Evolutionary conservation across 1,284 basidiomycete genomes (phyloP).

Genomic region (Puccinia polysora): DNA sequence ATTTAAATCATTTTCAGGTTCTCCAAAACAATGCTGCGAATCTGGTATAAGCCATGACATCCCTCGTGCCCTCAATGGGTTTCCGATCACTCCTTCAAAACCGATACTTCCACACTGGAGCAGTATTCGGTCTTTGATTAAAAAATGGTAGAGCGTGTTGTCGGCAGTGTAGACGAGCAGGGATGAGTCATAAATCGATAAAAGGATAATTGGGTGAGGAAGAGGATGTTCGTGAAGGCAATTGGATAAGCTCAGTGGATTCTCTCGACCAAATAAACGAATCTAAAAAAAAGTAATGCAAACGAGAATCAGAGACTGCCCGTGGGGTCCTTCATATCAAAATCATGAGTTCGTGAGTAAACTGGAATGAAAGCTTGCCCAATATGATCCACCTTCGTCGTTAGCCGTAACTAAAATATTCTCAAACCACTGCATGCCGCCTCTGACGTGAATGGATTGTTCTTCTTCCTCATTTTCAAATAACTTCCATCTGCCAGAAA

Average conservation of each 20-base stretch:
- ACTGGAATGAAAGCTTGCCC: background rate
- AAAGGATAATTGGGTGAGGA: conserved; percentile 69
- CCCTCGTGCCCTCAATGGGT: conserved; percentile 77
- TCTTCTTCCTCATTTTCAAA: conserved; percentile 83
- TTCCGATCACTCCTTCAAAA: conserved; percentile 82
- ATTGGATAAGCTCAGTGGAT: conserved; percentile 78
- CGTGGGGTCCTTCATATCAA: too few relatives aligned
- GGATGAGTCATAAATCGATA: conserved; percentile 90
- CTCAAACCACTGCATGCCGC: conserved; percentile 93
- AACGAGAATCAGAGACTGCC: background rate
- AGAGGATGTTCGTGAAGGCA: conserved; percentile 78
- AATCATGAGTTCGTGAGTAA: background rate
- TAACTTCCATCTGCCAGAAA: conserved; percentile 90
- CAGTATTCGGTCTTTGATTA: conserved; percentile 58
- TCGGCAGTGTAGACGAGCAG: conserved; percentile 95
- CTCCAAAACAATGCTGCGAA: conserved; percentile 87
- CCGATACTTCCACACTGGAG: conserved; percentile 83
- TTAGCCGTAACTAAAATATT: conserved; percentile 89
- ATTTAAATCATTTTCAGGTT: conserved; percentile 86
- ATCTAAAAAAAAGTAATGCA: conserved; percentile 59
- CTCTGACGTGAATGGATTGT: conserved; percentile 77
- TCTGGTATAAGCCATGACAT: conserved; percentile 95
- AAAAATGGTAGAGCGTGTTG: conserved; percentile 87
- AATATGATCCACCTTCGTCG: conserved; percentile 55
- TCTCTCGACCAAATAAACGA: conserved; percentile 89